Evolutionary conservation across 1,284 basidiomycete species (phyloP), one percentile per base, ranked within the genome.

Genomic region (Ceratobasidium sp.): DNA sequence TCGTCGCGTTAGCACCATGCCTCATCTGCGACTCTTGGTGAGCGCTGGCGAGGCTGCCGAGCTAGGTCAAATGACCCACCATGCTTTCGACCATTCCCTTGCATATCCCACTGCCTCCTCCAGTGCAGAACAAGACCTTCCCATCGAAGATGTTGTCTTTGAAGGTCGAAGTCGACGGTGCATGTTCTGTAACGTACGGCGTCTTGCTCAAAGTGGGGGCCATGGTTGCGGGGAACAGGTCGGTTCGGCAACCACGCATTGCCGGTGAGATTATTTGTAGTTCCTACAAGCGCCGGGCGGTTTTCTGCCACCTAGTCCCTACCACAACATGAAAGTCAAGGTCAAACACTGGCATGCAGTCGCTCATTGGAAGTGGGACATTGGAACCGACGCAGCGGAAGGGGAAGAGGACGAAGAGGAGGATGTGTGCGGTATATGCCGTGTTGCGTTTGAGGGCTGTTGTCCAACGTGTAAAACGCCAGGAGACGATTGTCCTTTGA

Each of bases 401-500:
- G 85, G 85, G 23, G 84, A 81, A 18, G 88, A 90, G 59, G 88
- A 90, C 12, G 90, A 90, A 69, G 86, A 87, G 7, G 91, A 94
- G 67, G 95, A 97, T 81, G 94, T 97, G 18, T 98, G 96, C 84
- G 96, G 96, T 6, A 98, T 98, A 80, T 98, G 96, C 85, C 91
- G 95, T 64, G 92, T 95, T 5, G 91, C 96, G 0, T 98, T 92
- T 82, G 96, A 98, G 83, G 94, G 93, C 0, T 96, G 95, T 81
- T 98, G 96, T 86, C 96, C 96, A 4, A 90, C 92, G 3, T 98
- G 96, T 86, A 97, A 96, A 85, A 90, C 96, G 82, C 96, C 96
- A 0, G 96, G 96, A n/a, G 96, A 98, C 81, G 96, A 97, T 82
- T 98, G 96, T 87, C 96, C 96, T 0, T 86, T 98, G 41, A 97